Base-by-base conservation (phyloP, 2,329 filamentous ascomycete species). In the Lasiodiplodia hormozganensis region DNA sequence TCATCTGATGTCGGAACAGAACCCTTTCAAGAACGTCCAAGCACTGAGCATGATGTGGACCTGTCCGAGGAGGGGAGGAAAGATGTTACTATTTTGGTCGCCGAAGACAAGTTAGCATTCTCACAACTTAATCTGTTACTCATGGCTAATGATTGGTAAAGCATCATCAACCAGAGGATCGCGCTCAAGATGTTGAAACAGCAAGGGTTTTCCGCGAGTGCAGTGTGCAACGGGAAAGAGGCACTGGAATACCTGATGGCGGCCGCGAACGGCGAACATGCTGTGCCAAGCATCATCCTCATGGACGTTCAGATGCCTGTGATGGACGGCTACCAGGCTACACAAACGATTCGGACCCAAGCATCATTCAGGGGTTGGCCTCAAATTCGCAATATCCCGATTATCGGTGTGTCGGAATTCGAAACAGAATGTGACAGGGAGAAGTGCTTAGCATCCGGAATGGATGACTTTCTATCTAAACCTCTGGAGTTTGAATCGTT, bases 361-460 rank as follows among this genome's bases (percentile, higher is more conserved):
- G 75, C 85, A 2, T 88, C 90, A 0, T 93, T 91, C 78, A 88
- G 85, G 49, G 74, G 81, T 2, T 85, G 86, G 64, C 82, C 88
- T 2, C 78, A 80, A 21, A 76, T 87, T 4, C 83, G 85, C 67
- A 83, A 89, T 52, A 88, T 92, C 6, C 91, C 91, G 0, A 92
- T 94, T 62, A 88, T 94, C 47, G 91, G 91, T 18, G 92, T 94
- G 90, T 93, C 91, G 0, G 91, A 91, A 4, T 92, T 89, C 4
- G 91, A 91, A 0, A 93, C 93, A 49, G 90, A 92, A 75, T 91
- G 91, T 4, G 91, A 94, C 73, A 84, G 86, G 58, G 91, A 93
- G 75, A 93, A 92, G 75, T 93, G 91, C 74, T 86, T 87, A 69
- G 85, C 85, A 69, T 89, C 90, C 11, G 91, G 91, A 40, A 93